Conservation (phyloP, 2,329 filamentous ascomycete genomes). For the Ascomycota sp. region DNA sequence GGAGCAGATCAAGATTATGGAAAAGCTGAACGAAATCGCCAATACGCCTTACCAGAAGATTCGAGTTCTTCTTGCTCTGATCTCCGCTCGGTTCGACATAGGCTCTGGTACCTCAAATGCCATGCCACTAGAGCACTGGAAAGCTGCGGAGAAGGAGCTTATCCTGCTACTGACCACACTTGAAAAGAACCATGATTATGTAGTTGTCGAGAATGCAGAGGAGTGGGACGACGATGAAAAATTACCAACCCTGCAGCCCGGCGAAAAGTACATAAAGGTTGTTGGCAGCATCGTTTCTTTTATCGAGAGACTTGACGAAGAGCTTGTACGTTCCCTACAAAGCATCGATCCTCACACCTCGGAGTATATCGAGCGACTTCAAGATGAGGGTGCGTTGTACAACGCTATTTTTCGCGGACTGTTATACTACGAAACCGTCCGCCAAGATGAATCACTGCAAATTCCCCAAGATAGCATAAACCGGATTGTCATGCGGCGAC, state of each 20-base stretch:
- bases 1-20: constrained; percentile 95
- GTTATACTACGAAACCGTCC: constrained; percentile 71
- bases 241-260: constrained; percentile 49
- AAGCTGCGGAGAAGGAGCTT: constrained; percentile 77
- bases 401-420: constrained; percentile 76
- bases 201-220: constrained; percentile 80
- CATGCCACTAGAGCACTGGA: constrained; percentile 96
- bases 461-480: constrained; percentile 74
- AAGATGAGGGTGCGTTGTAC: constrained; percentile 80
- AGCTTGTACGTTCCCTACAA: constrained; percentile 91
- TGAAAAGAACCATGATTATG: constrained; percentile 56
- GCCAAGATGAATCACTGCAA: constrained; percentile 48
- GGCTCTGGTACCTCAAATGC: constrained; percentile 56
- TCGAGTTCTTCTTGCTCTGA: constrained; percentile 72
- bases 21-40: constrained; percentile 81
- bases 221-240: constrained; percentile 99
- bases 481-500: constrained; percentile 75
- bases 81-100: constrained; percentile 88
- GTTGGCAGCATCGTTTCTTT: constrained; percentile 89
- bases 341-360: constrained; percentile 96
- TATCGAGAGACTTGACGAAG: constrained; percentile 86
- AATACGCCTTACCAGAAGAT: constrained; percentile 85
- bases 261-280: constrained; percentile 70
- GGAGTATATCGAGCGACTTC: constrained; percentile 89
- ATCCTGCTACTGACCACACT: constrained; percentile 57